phyloP scores from a whole-genome alignment of 257 asterid species.

The Thymus mandschuricus region DNA sequence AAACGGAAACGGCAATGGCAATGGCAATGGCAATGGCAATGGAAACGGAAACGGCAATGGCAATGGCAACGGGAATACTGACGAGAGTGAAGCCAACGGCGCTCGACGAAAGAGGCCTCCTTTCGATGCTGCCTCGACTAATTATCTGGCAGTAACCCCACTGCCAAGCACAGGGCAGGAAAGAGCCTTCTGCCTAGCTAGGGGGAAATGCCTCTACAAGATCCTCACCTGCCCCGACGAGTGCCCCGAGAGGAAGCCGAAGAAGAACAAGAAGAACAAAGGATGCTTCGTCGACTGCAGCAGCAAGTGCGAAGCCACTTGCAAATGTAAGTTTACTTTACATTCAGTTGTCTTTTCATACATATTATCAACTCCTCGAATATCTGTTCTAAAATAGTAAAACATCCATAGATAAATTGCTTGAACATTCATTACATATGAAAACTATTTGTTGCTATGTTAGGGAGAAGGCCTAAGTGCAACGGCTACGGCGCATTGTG shows the following conservation, averaged over 20 bases:
- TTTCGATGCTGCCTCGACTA: conserved; percentile 45
- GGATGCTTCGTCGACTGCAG: conserved; percentile 72
- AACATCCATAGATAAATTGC: too few relatives aligned
- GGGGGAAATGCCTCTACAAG: conserved; percentile 44
- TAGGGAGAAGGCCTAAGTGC: conserved; percentile 75
- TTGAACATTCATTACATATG: too few relatives aligned
- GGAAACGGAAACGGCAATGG: conserved; percentile 20
- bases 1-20: background rate
- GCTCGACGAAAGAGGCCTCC: conserved; percentile 22
- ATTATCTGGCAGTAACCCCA: conserved; percentile 39
- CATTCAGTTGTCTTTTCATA: background rate
- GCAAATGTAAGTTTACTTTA: conserved; percentile 52
- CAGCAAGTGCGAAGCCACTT: conserved; percentile 65
- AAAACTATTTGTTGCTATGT: background rate
- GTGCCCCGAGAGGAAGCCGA: conserved; percentile 64
- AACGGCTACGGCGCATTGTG: conserved; percentile 66
- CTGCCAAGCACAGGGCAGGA: conserved; percentile 50
- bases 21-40: conserved; percentile 29
- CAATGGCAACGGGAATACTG: conserved; percentile 22
- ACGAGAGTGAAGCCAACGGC: background rate
- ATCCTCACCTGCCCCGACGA: conserved; percentile 60
- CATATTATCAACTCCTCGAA: background rate
- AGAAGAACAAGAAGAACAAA: conserved; percentile 55
- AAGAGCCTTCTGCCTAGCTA: conserved; percentile 47
- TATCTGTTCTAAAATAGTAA: background rate